phyloP scores from a whole-genome alignment of 2,329 filamentous ascomycete species.

The Raffaelea albimanens region DNA sequence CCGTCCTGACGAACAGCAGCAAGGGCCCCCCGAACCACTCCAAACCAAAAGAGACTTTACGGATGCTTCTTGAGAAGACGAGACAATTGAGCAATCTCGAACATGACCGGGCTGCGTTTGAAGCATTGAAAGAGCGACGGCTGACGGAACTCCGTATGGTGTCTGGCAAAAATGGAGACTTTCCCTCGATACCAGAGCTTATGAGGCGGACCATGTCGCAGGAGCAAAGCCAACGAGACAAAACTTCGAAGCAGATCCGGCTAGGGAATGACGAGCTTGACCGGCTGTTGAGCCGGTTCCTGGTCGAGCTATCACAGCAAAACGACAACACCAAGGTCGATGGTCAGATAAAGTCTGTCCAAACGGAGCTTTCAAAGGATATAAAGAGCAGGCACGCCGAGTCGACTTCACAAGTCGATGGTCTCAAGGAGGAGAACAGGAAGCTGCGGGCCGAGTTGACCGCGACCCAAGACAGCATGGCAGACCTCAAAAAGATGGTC shows the following conservation, averaged over 20 bases:
- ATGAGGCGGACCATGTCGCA: neutral
- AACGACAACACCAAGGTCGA: neutral
- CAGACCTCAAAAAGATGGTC: neutral
- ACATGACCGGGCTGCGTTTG: neutral
- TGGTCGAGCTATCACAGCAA: neutral
- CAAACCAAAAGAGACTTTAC: neutral
- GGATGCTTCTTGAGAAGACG: neutral
- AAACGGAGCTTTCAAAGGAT: neutral
- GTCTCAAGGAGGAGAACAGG: neutral
- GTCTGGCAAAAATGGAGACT: constrained; percentile 5
- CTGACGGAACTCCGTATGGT: constrained; percentile 1
- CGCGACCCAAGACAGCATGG: neutral
- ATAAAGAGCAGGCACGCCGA: neutral
- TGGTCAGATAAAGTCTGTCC: neutral
- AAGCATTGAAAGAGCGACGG: neutral
- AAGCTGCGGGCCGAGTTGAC: neutral
- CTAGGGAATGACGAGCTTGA: neutral
- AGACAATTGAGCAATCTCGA: constrained; percentile 3
- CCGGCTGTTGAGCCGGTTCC: neutral
- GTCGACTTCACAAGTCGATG: neutral
- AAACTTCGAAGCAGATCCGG: neutral
- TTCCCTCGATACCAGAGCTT: constrained; percentile 5
- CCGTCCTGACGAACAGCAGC: too few species aligned
- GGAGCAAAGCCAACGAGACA: neutral
- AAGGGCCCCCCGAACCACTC: too few species aligned